Conservation (phyloP, 768 basidiomycete genomes). For the Tephrocybe sp. region DNA sequence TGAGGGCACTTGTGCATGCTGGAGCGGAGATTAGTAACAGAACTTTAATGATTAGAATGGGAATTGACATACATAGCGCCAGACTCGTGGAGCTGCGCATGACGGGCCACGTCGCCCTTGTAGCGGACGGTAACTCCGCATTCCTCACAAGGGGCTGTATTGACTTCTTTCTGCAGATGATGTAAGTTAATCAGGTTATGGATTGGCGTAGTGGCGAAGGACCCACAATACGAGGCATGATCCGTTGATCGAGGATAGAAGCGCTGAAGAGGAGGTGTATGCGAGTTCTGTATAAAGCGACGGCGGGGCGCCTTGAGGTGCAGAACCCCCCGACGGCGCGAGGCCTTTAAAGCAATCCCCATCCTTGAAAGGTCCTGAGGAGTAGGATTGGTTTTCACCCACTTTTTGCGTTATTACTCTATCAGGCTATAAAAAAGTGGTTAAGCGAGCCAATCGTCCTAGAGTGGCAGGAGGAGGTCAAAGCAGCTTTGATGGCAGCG, state of each 20-base stretch:
- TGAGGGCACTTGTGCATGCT: conserved; percentile 30
- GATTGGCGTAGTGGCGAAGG: background rate
- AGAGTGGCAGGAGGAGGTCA: conserved; percentile 16
- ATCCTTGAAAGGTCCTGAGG: conserved; percentile 6
- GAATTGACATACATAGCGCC: background rate
- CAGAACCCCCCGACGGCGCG: background rate
- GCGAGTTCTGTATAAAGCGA: background rate
- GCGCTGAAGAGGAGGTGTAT: background rate
- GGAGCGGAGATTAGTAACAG: too few species aligned
- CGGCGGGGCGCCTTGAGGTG: background rate
- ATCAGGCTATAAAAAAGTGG: conserved; percentile 12
- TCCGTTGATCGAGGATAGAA: conserved; percentile 5
- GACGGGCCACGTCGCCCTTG: conserved; percentile 19
- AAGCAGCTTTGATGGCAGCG: conserved; percentile 12
- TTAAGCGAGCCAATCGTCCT: conserved; percentile 19
- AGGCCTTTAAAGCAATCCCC: conserved; percentile 10
- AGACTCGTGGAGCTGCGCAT: conserved; percentile 14
- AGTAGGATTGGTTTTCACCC: conserved; percentile 20
- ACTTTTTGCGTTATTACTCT: conserved; percentile 17
- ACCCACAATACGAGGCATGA: conserved; percentile 15
- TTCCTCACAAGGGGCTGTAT: conserved; percentile 15
- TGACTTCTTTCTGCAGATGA: conserved; percentile 15
- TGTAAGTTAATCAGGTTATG: background rate
- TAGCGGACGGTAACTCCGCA: conserved; percentile 19
- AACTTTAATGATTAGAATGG: too few species aligned